phyloP scores from a whole-genome alignment of 228 moss, liverwort and hornwort species.

The Sphagnum magellanicum region DNA sequence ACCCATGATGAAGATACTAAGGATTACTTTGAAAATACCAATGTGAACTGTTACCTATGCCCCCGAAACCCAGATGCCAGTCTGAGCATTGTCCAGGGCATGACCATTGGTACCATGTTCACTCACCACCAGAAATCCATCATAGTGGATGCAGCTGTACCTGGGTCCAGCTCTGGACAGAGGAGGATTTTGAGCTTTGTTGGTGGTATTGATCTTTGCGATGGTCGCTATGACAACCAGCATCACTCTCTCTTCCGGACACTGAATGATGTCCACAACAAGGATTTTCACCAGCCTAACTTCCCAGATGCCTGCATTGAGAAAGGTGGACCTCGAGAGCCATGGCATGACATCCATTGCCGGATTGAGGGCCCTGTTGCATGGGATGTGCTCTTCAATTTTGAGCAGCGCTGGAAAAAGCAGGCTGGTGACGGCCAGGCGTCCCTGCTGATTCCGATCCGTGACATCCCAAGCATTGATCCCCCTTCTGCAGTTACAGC shows the following conservation, averaged over 20 bases:
- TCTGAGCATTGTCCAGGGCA: conserved; percentile 37
- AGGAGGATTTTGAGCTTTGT: conserved; percentile 36
- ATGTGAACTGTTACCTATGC: conserved; percentile 63
- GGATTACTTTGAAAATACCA: conserved; percentile 34
- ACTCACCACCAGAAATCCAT: conserved; percentile 48
- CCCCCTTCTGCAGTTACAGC: conserved; percentile 10
- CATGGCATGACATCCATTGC: conserved; percentile 42
- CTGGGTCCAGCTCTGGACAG: conserved; percentile 5
- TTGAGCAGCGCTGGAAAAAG: conserved; percentile 39
- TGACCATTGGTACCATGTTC: conserved; percentile 21
- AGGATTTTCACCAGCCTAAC: conserved; percentile 32
- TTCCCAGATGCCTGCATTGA: conserved; percentile 6
- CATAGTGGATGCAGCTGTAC: conserved; percentile 36
- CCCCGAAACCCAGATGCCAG: conserved; percentile 55
- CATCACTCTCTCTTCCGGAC: conserved; percentile 37
- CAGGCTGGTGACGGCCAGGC: conserved; percentile 24
- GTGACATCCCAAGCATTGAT: conserved; percentile 1
- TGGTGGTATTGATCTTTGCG: conserved; percentile 42
- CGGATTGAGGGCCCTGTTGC: conserved; percentile 38
- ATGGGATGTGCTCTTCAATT: conserved; percentile 42
- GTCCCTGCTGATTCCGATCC: conserved; percentile 11
- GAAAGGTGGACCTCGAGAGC: conserved; percentile 37
- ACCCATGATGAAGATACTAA: conserved; percentile 63
- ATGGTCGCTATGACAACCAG: conserved; percentile 40
- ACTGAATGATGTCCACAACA: conserved; percentile 14